A percentile compares a stretch with the other conserved stretches of the same genome.
Evolutionary conservation across 345 rosid genomes (phyloP).

Genomic region (Geranium rotundifolium): DNA sequence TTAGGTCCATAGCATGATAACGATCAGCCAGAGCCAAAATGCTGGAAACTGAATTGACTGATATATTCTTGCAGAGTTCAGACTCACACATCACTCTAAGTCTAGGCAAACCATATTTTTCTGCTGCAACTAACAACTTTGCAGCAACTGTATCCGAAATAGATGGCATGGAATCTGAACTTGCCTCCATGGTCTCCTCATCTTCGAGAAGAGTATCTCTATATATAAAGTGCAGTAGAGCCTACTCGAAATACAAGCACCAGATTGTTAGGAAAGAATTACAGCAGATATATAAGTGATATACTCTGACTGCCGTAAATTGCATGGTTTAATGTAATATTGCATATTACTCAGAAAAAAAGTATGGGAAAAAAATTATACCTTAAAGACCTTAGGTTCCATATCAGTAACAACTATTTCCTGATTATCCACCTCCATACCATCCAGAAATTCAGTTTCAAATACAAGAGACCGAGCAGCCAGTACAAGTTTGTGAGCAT

Average conservation of each 20-base stretch:
- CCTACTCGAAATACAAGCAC: conserved; percentile 32
- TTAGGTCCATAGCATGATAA: conserved; percentile 62
- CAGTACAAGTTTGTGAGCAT: conserved; percentile 75
- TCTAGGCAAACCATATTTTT: conserved; percentile 68
- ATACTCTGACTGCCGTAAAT: too few relatives aligned
- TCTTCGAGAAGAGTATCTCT: conserved; percentile 61
- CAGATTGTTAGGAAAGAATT: conserved; percentile 12
- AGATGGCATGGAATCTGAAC: conserved; percentile 40
- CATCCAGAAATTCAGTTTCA: conserved; percentile 53
- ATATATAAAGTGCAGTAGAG: conserved; percentile 66
- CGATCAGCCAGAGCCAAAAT: conserved; percentile 75
- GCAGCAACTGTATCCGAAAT: conserved; percentile 52
- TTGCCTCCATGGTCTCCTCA: conserved; percentile 40
- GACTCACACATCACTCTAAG: conserved; percentile 82
- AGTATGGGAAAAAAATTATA: conserved; percentile 6
- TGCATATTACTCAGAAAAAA: background rate
- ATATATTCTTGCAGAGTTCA: conserved; percentile 69
- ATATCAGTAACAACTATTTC: conserved; percentile 53
- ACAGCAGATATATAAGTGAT: background rate
- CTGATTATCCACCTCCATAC: conserved; percentile 39
- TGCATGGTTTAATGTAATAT: background rate
- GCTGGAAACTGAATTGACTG: conserved; percentile 63
- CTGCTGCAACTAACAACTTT: conserved; percentile 79
- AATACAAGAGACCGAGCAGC: conserved; percentile 82
- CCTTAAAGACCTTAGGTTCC: conserved; percentile 90